Evolutionary conservation across 2,329 filamentous ascomycete species (phyloP).

Genomic region (Teratosphaeriaceae sp.): DNA sequence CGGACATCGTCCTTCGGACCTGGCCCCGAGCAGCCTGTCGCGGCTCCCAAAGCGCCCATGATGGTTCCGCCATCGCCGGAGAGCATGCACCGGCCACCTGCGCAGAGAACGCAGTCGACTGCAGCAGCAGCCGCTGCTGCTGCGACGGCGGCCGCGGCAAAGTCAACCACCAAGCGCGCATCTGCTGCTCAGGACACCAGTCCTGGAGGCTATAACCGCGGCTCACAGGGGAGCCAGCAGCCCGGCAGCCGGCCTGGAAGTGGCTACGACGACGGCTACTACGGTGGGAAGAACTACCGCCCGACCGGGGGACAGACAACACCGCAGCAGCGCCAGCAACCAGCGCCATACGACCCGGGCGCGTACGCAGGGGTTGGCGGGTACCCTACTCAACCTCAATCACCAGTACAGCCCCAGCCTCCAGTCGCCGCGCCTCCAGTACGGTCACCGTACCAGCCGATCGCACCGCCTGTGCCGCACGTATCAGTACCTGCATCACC

Average conservation of each 20-base stretch:
- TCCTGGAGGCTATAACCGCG: conserved; percentile 34
- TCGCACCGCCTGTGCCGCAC: conserved; percentile 40
- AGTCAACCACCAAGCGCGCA: conserved; percentile 37
- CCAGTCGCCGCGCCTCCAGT: conserved; percentile 40
- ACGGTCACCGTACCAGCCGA: conserved; percentile 42
- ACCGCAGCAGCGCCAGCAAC: conserved; percentile 31
- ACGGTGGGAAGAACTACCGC: conserved; percentile 18
- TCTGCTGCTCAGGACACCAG: conserved; percentile 35
- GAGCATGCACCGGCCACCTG: conserved; percentile 39
- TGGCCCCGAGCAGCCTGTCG: conserved; percentile 35
- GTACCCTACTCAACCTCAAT: conserved; percentile 35
- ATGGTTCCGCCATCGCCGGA: conserved; percentile 40
- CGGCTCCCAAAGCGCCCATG: conserved; percentile 44
- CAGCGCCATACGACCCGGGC: conserved; percentile 67
- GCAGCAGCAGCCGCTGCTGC: conserved; percentile 44
- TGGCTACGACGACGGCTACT: conserved; percentile 30
- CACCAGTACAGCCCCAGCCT: conserved; percentile 42
- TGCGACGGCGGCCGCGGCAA: conserved; percentile 27
- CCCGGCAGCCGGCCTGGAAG: conserved; percentile 17
- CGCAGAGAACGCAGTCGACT: conserved; percentile 44
- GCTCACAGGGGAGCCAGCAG: conserved; percentile 34
- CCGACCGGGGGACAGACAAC: not conserved
- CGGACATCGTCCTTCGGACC: conserved; percentile 35
- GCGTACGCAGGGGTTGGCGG: conserved; percentile 56
- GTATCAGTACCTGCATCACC: conserved; percentile 31